Conservation (phyloP, 139 green algal species). For the Micractinium sp. region DNA sequence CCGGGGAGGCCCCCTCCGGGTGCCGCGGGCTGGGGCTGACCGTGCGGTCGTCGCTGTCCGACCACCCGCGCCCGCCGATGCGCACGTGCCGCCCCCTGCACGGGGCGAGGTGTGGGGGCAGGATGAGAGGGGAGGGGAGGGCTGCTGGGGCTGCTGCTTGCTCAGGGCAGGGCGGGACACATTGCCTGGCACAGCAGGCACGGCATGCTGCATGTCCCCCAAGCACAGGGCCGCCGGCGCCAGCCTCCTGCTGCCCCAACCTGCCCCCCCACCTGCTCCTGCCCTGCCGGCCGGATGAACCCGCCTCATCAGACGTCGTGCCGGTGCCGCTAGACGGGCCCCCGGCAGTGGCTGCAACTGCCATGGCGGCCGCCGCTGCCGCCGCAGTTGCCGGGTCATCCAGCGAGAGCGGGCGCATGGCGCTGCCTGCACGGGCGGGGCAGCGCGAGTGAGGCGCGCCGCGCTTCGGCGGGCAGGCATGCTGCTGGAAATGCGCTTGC, state of each 20-base stretch:
- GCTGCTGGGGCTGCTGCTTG: neutral
- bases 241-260: neutral
- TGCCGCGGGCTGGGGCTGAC: conserved; percentile 26
- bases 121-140: neutral
- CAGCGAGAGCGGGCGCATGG: conserved; percentile 36
- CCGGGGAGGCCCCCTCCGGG: conserved; percentile 1
- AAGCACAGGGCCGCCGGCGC: too few relatives aligned
- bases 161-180: neutral
- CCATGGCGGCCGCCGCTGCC: neutral
- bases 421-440: neutral
- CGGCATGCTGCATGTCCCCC: too few relatives aligned
- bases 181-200: too few relatives aligned
- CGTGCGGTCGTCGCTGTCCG: conserved; percentile 22
- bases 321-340: neutral
- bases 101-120: neutral
- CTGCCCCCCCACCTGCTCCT: neutral
- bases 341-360: neutral
- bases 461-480: neutral
- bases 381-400: conserved; percentile 7
- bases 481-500: neutral
- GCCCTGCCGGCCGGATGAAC: neutral
- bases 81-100: conserved; percentile 26
- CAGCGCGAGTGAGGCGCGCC: neutral
- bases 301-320: conserved; percentile 11
- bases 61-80: conserved; percentile 27